These are phyloP conservation scores for Gastrolobium villosum DNA, from an alignment of 306 rosid species.

Conservation along the genomic window DNA sequence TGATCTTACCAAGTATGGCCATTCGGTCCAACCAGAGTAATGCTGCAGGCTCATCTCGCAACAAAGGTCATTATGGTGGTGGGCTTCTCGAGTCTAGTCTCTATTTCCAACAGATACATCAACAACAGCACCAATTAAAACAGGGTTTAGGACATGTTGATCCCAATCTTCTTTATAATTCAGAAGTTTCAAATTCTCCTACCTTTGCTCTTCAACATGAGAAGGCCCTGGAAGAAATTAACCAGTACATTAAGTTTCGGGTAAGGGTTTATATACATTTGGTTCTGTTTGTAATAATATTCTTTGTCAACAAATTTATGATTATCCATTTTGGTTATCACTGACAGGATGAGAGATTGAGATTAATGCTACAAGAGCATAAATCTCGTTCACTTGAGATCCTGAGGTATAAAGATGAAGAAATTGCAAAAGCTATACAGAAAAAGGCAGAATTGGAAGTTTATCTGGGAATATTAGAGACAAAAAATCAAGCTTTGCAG, in stretches of 20 bases:
- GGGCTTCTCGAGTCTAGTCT: slow-evolving; percentile 49
- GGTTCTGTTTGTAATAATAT: no score
- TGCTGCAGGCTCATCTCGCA: slow-evolving; percentile 51
- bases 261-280: slow-evolving; percentile 43
- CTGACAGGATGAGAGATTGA: slow-evolving; percentile 68
- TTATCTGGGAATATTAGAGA: slow-evolving; percentile 58
- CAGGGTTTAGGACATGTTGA: slow-evolving; percentile 35
- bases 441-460: slow-evolving; percentile 65
- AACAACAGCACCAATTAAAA: slow-evolving; percentile 42
- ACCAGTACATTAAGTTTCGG: slow-evolving; percentile 64
- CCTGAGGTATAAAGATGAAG: slow-evolving; percentile 67
- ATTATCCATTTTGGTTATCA: neutral
- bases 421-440: slow-evolving; percentile 56
- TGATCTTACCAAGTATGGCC: slow-evolving; percentile 50
- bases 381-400: slow-evolving; percentile 49
- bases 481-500: slow-evolving; percentile 70
- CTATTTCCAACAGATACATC: slow-evolving; percentile 56
- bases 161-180: slow-evolving; percentile 29
- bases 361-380: slow-evolving; percentile 59
- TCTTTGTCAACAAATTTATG: neutral
- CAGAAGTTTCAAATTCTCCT: slow-evolving; percentile 33
- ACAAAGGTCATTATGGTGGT: slow-evolving; percentile 46
- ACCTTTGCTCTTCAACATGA: slow-evolving; percentile 50
- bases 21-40: slow-evolving; percentile 63
- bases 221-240: slow-evolving; percentile 63